Conservation (phyloP, 2,329 filamentous ascomycete species). For the Aspergillus terreus region DNA sequence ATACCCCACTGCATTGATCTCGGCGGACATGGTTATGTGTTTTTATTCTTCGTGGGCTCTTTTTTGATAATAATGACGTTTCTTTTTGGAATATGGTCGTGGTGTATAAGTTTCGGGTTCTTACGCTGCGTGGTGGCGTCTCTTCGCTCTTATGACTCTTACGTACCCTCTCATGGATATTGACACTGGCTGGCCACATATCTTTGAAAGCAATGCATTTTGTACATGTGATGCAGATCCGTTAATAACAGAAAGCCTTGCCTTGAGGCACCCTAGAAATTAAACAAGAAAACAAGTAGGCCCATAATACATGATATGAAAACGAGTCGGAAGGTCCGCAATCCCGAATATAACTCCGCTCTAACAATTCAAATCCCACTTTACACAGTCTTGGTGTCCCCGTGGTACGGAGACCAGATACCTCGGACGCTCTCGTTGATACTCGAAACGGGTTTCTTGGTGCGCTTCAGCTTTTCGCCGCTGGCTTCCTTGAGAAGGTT, state of each 20-base stretch:
- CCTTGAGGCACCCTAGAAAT: slow-evolving; percentile 8
- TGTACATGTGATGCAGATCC: slow-evolving; percentile 25
- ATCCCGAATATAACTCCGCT: slow-evolving; percentile 17
- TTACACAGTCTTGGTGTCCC: slow-evolving; percentile 50
- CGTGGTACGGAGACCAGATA: slow-evolving; percentile 63
- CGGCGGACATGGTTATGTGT: slow-evolving; percentile 3
- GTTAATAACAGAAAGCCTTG: slow-evolving; percentile 12
- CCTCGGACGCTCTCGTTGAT: slow-evolving; percentile 62
- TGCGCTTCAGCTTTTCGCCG: slow-evolving; percentile 48
- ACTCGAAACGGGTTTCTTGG: slow-evolving; percentile 58
- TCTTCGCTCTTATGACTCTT: not conserved
- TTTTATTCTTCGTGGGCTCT: not conserved
- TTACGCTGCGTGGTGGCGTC: not conserved
- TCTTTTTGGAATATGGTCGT: not conserved
- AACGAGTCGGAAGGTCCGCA: slow-evolving; percentile 10
- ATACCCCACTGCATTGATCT: slow-evolving; percentile 16
- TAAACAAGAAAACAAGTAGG: slow-evolving; percentile 16
- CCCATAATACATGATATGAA: slow-evolving; percentile 29
- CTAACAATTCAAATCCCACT: slow-evolving; percentile 5
- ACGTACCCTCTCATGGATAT: too few relatives aligned
- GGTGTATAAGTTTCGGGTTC: not conserved
- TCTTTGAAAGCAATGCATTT: slow-evolving; percentile 9
- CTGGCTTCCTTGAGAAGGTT: slow-evolving; percentile 46
- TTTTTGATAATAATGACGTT: slow-evolving; percentile 4
- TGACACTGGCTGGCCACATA: not conserved